phyloP scores from a whole-genome alignment of 495 filamentous ascomycete species.

The Echria macrotheca region DNA sequence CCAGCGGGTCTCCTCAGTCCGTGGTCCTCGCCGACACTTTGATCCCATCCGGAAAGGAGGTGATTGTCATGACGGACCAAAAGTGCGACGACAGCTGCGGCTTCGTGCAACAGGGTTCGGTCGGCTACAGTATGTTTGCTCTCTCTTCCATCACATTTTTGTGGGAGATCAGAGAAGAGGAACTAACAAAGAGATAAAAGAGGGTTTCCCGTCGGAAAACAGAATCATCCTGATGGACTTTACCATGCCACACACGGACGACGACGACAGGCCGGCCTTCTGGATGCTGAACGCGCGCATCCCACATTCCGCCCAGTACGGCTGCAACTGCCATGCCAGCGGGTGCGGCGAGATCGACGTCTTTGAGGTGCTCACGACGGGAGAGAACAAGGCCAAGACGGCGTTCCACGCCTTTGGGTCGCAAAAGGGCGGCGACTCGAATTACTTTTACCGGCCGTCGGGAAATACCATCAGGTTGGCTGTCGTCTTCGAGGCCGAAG shows the following conservation, averaged over 20 bases:
- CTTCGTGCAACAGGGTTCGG: constrained; percentile 48
- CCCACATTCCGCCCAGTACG: constrained; percentile 60
- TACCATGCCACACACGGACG: constrained; percentile 53
- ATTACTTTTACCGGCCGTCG: constrained; percentile 60
- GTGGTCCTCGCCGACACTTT: constrained; percentile 45
- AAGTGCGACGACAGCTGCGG: constrained; percentile 56
- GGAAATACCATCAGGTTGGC: constrained; percentile 50
- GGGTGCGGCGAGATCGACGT: constrained; percentile 68
- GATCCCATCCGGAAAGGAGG: constrained; percentile 54
- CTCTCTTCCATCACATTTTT: too few relatives aligned
- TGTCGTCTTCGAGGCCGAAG: constrained; percentile 47
- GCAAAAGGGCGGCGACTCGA: constrained; percentile 51
- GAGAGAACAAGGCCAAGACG: constrained; percentile 46
- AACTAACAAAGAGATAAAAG: too few relatives aligned
- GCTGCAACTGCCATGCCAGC: constrained; percentile 62
- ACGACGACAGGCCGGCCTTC: constrained; percentile 55
- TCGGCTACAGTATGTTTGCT: constrained; percentile 65
- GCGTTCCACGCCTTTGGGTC: constrained; percentile 60
- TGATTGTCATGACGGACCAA: constrained; percentile 54
- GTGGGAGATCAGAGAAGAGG: too few relatives aligned
- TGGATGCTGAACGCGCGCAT: constrained; percentile 70
- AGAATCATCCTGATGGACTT: constrained; percentile 67
- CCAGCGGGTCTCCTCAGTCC: constrained; percentile 41
- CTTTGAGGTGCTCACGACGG: constrained; percentile 56
- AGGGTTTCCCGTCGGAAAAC: constrained; percentile 52